Evolutionary conservation across 192 early-diverging fungal genomes (phyloP), one percentile per base, ranked within the genome.

Genomic region (Podila verticillata): DNA sequence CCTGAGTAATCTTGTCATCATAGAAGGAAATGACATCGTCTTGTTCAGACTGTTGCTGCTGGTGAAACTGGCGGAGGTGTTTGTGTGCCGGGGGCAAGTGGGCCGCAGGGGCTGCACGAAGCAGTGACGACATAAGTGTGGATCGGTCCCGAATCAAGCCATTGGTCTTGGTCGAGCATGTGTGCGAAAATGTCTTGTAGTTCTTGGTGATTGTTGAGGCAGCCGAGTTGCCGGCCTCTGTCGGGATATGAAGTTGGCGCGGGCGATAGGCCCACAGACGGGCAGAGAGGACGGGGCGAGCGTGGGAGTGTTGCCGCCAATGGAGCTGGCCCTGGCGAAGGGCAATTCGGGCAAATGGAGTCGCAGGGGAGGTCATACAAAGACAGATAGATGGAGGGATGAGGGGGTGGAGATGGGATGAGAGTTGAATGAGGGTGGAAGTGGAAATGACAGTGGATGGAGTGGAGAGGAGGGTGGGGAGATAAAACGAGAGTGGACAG

Each of bases 1-100:
- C 67, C 58, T 61, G 67, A 39, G 67, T 69, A 19, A 69, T 47
- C 29, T 69, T 59, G 58, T 69, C 67, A 9, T 69, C 67, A 61
- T 69, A 69, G 30, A 69, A 69, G 26, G 67, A 69, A 1, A 69
- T 57, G 28, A 69, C 47, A 34, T 69, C 44, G 30, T 69, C 67
- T 10, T 47, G 47, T 7, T 69, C 67, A 26, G n/a, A 26, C 4
- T 54, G 51, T 17, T n/a, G 24, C 2, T 54, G 51, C 7, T n/a
- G 51, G 24, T 54, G 51, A 17, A 54, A 54, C 20, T 54, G 24
- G 51, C 51, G 51, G n/a, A 24, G 51, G 22, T n/a, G 24, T 0
- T 19, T 54, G 24, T 54, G 12, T 26, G 51, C 51, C 20, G 22
- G 51, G 51, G 51, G 24, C 6, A 54, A 12, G 24, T 54, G 51